Percentiles rank a stretch among this genome's conserved stretches.
phyloP scores from a whole-genome alignment of 176 grass and related monocot species.

The Aegilops speltoides region DNA sequence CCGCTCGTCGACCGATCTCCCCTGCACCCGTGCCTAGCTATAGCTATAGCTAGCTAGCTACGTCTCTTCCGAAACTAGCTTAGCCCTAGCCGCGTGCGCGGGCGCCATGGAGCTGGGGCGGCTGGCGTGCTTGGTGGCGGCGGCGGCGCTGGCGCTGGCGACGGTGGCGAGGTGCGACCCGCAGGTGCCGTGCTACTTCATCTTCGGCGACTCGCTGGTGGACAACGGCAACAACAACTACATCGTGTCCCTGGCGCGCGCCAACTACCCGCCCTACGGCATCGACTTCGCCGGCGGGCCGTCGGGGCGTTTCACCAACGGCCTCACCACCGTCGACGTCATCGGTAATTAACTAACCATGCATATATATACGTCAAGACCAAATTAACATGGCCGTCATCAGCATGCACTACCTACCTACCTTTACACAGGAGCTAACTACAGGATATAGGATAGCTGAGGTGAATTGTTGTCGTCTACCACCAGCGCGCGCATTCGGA shows the following conservation, averaged over 20 bases:
- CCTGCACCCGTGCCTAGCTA: not conserved
- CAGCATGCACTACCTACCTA: not conserved
- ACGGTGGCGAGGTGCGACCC: conserved; percentile 50
- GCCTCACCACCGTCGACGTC: conserved; percentile 91
- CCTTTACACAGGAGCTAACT: not conserved
- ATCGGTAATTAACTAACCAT: conserved; percentile 39
- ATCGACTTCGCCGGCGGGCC: conserved; percentile 81
- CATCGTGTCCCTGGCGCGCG: conserved; percentile 80
- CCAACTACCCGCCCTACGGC: conserved; percentile 92
- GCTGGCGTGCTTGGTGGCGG: conserved; percentile 22
- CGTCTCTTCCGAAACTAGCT: not conserved
- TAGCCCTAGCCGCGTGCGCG: not conserved
- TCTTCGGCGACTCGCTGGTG: conserved; percentile 98
- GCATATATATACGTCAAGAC: not conserved
- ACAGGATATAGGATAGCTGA: not conserved
- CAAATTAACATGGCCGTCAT: not conserved
- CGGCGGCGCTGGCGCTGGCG: conserved; percentile 12
- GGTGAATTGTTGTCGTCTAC: not conserved
- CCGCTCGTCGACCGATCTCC: too few relatives aligned
- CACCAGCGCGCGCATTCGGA: not conserved
- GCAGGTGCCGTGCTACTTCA: conserved; percentile 95
- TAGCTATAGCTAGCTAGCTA: not conserved
- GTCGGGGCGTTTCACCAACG: conserved; percentile 82
- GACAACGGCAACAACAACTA: conserved; percentile 99
- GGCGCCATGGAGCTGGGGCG: conserved; percentile 31